Evolutionary conservation across 176 grass and related monocot genomes (phyloP).

Genomic region (Hyparrhenia diplandra): DNA sequence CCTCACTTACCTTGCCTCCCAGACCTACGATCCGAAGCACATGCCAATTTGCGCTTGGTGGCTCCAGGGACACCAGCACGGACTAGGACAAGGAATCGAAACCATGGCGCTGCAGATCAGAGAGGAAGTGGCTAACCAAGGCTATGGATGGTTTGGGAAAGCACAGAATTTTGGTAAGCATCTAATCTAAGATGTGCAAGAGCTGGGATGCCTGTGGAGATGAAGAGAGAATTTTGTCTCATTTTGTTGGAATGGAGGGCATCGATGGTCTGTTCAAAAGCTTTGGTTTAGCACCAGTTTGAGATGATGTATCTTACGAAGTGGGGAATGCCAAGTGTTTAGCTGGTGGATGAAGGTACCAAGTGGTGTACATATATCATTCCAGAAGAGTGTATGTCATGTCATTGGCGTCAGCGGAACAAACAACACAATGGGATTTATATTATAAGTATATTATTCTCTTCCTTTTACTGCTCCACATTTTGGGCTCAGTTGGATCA

Average conservation of each 20-base stretch:
- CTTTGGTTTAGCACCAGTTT: too few species aligned
- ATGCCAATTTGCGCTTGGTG: neutral
- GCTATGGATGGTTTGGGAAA: neutral
- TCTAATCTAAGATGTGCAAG: neutral
- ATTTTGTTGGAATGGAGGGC: neutral
- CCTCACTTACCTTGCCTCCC: slow-evolving; percentile 70
- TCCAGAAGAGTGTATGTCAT: too few species aligned
- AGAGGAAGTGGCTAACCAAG: slow-evolving; percentile 16
- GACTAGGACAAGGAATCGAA: neutral
- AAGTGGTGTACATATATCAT: too few species aligned
- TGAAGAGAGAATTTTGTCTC: neutral
- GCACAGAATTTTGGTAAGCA: neutral
- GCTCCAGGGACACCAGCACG: slow-evolving; percentile 29
- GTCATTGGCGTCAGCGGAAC: too few species aligned
- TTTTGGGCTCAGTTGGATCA: too few species aligned
- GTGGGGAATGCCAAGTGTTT: too few species aligned
- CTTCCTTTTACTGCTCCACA: too few species aligned
- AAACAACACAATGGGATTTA: too few species aligned
- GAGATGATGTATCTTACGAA: too few species aligned
- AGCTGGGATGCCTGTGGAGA: neutral
- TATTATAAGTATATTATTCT: too few species aligned
- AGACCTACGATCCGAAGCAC: slow-evolving; percentile 48
- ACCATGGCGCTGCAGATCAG: neutral
- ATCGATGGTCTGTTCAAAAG: neutral
- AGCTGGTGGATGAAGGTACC: too few species aligned